phyloP scores from a whole-genome alignment of 371 early-diverging fungal species.

The Mortierella polycephala region DNA sequence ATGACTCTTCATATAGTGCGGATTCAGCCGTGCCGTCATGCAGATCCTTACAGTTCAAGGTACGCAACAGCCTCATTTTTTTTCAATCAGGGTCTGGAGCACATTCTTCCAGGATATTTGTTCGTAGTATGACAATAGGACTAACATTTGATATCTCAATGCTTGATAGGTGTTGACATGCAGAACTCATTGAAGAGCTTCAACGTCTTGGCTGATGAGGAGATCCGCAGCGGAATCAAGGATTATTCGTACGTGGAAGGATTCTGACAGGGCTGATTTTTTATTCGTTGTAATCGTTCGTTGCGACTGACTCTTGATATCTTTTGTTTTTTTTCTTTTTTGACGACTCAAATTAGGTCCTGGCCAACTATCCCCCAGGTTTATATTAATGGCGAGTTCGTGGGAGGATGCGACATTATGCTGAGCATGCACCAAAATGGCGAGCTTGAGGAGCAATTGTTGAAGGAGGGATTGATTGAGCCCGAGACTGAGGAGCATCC shows the following conservation, averaged over 20 bases:
- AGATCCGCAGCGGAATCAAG: slow-evolving; percentile 92
- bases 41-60: slow-evolving; percentile 90
- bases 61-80: slow-evolving; percentile 20
- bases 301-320: too few relatives aligned
- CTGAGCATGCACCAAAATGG: slow-evolving; percentile 92
- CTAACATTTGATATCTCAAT: neutral
- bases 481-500: slow-evolving; percentile 58
- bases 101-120: too few relatives aligned
- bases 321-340: neutral
- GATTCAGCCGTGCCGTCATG: slow-evolving; percentile 92
- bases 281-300: too few relatives aligned
- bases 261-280: neutral
- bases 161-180: slow-evolving; percentile 73
- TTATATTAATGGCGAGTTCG: slow-evolving; percentile 95
- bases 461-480: slow-evolving; percentile 82
- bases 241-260: slow-evolving; percentile 81
- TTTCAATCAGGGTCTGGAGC: too few relatives aligned
- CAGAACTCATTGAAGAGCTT: slow-evolving; percentile 73
- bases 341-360: slow-evolving; percentile 53
- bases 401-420: slow-evolving; percentile 98
- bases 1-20: slow-evolving; percentile 73
- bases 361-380: slow-evolving; percentile 99
- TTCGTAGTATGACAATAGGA: too few relatives aligned
- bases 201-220: slow-evolving; percentile 91
- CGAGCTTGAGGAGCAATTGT: slow-evolving; percentile 85